Base-by-base conservation (phyloP, 1,139 yeast species). In the Magnusiomyces fungicola region DNA sequence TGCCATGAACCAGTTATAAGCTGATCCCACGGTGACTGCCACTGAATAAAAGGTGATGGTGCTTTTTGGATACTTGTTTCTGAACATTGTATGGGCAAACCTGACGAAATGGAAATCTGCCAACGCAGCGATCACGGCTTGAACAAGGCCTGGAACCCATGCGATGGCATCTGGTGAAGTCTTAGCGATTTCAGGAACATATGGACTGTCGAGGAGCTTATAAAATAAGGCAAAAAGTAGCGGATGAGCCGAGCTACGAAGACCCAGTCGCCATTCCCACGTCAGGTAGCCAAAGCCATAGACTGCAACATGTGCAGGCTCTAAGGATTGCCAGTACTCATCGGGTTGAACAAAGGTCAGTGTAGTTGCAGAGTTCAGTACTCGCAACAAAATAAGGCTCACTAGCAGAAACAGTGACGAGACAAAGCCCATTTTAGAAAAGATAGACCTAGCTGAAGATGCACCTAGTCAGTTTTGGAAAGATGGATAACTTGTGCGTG, bases 321-420 rank as follows among this genome's bases (percentile, higher is more conserved):
- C 98, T 43, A 94, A 69, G 0, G 92, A 74, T 66, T 94, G 98
- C 79, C 83, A 94, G 68, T 75, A 94, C 65, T 94, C 99, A 65
- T 94, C 99, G 0, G 98, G 94, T 65, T 94, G 99, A 68, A 92
- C 92, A 62, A 80, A 94, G 0, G 97, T 88, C 51, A 65, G 65
- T 4, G 79, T 75, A 0, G 80, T 64, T 24, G 86, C 63, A 0
- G 95, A 76, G 65, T 89, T 89, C 58, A 79, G 34, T 3, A 83
- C 55, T 39, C 97, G 68, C 18, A 75, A 61, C 19, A 66, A 53
- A 9, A 75, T 43, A 45, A 59, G 51, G 16, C 37, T 55, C 19
- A 48, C 37, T 22, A 57, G 45, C 18, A 48, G 27, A 14, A 45
- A 23, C 3, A 38, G 9, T 23, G 41, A 38, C 6, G 36, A 12